These are phyloP conservation scores for Teratosphaeria pseudoeucalypti DNA, from an alignment of 2,329 filamentous ascomycete genomes.

Conservation along the genomic window DNA sequence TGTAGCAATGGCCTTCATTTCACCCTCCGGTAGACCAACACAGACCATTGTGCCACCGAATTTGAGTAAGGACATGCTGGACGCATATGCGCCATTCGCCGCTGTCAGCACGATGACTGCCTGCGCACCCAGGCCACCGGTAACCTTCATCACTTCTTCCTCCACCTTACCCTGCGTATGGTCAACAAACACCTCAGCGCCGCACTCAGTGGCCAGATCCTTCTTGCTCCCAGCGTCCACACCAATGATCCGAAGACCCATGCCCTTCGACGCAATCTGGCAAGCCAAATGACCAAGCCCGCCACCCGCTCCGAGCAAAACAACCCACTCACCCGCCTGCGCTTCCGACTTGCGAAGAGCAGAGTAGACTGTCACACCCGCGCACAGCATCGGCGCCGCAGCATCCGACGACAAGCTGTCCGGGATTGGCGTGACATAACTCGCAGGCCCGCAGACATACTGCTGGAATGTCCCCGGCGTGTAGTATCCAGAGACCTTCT, in stretches of 20 bases:
- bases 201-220: slow-evolving; percentile 50
- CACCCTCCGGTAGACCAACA: slow-evolving; percentile 38
- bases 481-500: slow-evolving; percentile 51
- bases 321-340: slow-evolving; percentile 49
- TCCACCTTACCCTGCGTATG: slow-evolving; percentile 45
- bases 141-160: slow-evolving; percentile 46
- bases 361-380: slow-evolving; percentile 57
- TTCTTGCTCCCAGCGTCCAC: slow-evolving; percentile 56
- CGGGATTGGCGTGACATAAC: slow-evolving; percentile 61
- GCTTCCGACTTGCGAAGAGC: slow-evolving; percentile 53
- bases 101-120: slow-evolving; percentile 48
- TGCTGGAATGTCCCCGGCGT: slow-evolving; percentile 64
- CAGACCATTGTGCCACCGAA: slow-evolving; percentile 37
- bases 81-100: slow-evolving; percentile 37
- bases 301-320: slow-evolving; percentile 34
- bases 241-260: slow-evolving; percentile 50
- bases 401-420: slow-evolving; percentile 48
- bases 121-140: slow-evolving; percentile 49
- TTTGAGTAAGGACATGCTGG: slow-evolving; percentile 30
- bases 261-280: slow-evolving; percentile 50
- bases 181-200: slow-evolving; percentile 57
- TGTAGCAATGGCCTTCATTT: slow-evolving; percentile 33
- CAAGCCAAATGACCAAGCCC: slow-evolving; percentile 43
- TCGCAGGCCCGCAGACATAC: slow-evolving; percentile 53
- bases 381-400: slow-evolving; percentile 55